A percentile compares a stretch with the other conserved stretches of the same genome.
Conservation (phyloP, 345 rosid species). For the Combretum micranthum region DNA sequence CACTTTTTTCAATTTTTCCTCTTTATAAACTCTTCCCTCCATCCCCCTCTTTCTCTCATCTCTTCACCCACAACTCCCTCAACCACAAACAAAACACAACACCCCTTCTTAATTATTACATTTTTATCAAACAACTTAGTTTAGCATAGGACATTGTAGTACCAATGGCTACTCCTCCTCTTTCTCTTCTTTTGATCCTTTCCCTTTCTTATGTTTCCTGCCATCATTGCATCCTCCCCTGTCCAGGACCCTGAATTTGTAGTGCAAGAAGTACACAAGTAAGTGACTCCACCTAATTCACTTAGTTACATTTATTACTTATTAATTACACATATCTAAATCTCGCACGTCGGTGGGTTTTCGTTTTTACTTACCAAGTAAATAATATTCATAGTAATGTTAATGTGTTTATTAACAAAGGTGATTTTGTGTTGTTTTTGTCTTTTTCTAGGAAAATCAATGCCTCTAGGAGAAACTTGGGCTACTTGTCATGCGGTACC, state of each 20-base stretch:
- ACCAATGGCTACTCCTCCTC: background rate
- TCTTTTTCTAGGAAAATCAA: conserved; percentile 40
- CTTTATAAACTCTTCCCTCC: conserved; percentile 28
- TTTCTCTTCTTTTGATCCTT: conserved; percentile 28
- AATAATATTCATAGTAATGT: background rate
- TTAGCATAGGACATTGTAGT: background rate
- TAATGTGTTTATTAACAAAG: background rate
- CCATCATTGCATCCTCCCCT: conserved; percentile 31
- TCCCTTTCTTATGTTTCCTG: conserved; percentile 15
- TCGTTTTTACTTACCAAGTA: too few species aligned
- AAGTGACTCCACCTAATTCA: background rate
- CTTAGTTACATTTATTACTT: too few species aligned
- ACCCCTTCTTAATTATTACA: background rate
- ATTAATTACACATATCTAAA: too few species aligned
- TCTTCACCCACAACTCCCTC: background rate
- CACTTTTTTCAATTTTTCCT: background rate
- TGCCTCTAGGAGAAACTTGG: conserved; percentile 61
- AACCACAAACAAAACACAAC: conserved; percentile 5
- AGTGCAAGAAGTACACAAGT: conserved; percentile 63
- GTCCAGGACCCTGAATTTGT: conserved; percentile 54
- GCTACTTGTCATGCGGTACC: conserved; percentile 55
- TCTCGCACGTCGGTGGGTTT: too few species aligned
- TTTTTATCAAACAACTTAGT: conserved; percentile 1
- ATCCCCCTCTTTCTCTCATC: background rate
- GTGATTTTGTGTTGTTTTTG: background rate